Conservation (phyloP, 345 rosid species). For the Microcos paniculata region DNA sequence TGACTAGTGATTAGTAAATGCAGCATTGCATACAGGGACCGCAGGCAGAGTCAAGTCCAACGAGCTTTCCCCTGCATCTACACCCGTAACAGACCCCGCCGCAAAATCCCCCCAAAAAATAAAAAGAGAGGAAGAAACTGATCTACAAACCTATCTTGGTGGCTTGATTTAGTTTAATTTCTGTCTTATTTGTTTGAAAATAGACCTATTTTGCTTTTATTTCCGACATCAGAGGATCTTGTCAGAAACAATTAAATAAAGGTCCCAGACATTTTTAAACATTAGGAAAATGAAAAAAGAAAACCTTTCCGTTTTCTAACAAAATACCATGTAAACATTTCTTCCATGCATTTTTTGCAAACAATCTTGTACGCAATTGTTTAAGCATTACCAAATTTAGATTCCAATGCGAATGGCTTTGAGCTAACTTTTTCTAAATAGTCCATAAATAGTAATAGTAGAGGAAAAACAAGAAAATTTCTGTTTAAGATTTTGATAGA, state of each 20-base stretch:
- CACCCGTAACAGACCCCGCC: no score
- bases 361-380: background rate
- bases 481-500: conserved; percentile 10
- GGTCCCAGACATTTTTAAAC: background rate
- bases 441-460: conserved; percentile 1
- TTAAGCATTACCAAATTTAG: conserved; percentile 1
- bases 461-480: conserved; percentile 1
- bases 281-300: background rate
- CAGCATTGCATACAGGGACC: background rate
- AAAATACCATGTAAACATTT: background rate
- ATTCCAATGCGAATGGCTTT: background rate
- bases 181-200: background rate
- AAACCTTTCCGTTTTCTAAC: background rate
- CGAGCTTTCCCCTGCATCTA: background rate
- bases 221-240: background rate
- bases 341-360: background rate
- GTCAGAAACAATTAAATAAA: background rate
- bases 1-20: background rate
- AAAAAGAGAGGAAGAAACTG: no score
- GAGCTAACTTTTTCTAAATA: background rate
- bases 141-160: background rate
- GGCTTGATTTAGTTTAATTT: background rate
- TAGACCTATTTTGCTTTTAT: background rate
- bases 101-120: no score
- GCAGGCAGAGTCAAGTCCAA: background rate